Conservation (phyloP, 441 rosid genomes). For the Adansonia rubrostipa region DNA sequence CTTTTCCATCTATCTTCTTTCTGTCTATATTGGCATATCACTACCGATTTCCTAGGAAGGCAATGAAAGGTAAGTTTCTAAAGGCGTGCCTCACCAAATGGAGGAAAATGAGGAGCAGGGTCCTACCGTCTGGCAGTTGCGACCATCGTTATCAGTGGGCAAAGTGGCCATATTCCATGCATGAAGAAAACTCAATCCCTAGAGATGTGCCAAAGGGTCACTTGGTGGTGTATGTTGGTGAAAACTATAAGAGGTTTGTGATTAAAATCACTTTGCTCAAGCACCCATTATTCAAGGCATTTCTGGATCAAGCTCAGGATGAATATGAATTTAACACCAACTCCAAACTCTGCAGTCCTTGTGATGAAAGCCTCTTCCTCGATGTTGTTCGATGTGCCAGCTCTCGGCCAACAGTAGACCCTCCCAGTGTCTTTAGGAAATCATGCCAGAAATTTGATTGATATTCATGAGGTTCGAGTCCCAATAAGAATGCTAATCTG, state of each 20-base stretch:
- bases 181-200: conserved; percentile 58
- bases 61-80: conserved; percentile 49
- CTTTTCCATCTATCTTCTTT: neutral
- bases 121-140: conserved; percentile 53
- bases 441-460: conserved; percentile 32
- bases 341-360: conserved; percentile 84
- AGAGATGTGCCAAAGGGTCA: conserved; percentile 92
- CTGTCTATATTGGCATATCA: neutral
- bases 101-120: conserved; percentile 56
- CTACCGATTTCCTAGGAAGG: neutral
- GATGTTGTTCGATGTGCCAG: conserved; percentile 65
- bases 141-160: conserved; percentile 56
- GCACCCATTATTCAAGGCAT: conserved; percentile 79
- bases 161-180: conserved; percentile 40
- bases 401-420: conserved; percentile 45
- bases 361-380: conserved; percentile 72
- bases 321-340: conserved; percentile 64
- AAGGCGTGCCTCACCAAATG: conserved; percentile 56
- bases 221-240: conserved; percentile 84
- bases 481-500: conserved; percentile 38
- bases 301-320: conserved; percentile 80
- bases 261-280: conserved; percentile 68
- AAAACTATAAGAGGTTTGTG: conserved; percentile 66
- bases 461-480: conserved; percentile 25
- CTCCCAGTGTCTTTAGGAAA: conserved; percentile 41